A percentile compares a stretch with the other conserved stretches of the same genome.
Evolutionary conservation across 305 asterid genomes (phyloP).

Genomic region (Caryopteris hybrid): DNA sequence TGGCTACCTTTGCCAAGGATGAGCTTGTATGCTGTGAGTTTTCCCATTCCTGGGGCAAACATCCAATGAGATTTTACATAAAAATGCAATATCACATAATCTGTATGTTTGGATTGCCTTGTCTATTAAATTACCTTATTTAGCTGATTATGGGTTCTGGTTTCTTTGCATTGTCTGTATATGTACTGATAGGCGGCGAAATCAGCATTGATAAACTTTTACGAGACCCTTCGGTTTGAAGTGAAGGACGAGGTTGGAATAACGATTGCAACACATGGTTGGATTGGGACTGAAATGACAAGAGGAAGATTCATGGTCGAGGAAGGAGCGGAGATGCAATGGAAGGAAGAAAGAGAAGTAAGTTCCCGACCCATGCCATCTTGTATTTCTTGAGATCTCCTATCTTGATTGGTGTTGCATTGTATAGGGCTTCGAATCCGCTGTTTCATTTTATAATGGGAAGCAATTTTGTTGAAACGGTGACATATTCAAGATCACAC

Average conservation of each 20-base stretch:
- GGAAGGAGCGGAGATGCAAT: constrained; percentile 93
- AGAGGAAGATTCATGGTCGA: constrained; percentile 85
- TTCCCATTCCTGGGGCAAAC: neutral
- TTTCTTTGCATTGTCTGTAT: neutral
- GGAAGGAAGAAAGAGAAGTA: constrained; percentile 93
- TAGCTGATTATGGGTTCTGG: neutral
- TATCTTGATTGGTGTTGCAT: neutral
- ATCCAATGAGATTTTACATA: no score
- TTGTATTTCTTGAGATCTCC: neutral
- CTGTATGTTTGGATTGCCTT: no score
- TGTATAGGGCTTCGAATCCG: no score
- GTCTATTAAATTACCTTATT: no score
- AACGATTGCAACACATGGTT: constrained; percentile 82
- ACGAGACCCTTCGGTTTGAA: constrained; percentile 75
- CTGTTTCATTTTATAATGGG: no score
- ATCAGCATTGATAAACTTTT: constrained; percentile 73
- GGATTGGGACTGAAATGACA: constrained; percentile 75
- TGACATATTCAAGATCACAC: no score
- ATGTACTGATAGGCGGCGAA: constrained; percentile 57
- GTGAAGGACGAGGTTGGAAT: constrained; percentile 66
- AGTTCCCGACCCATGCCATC: neutral
- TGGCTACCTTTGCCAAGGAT: constrained; percentile 91
- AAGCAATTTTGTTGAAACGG: no score
- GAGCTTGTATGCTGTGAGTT: constrained; percentile 81
- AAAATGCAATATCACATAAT: no score